phyloP scores from a whole-genome alignment of 495 filamentous ascomycete genomes.

The Penicillium verhagenii region DNA sequence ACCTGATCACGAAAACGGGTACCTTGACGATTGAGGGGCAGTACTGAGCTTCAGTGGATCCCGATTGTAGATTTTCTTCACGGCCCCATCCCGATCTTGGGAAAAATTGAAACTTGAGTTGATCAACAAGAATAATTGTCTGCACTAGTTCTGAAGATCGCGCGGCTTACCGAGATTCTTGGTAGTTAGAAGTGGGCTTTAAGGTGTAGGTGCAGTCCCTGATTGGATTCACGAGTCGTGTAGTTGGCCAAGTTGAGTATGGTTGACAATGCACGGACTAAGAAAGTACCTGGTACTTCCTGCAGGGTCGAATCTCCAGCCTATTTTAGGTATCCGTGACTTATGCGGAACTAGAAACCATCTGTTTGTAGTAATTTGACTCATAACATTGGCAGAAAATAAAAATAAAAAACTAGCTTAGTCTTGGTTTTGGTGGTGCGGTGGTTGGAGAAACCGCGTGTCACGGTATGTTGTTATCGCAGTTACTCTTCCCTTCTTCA shows the following conservation, averaged over 20 bases:
- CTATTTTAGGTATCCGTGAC: neutral
- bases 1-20: conserved; percentile 70
- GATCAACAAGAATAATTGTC: neutral
- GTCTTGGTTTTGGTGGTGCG: neutral
- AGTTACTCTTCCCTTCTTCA: neutral
- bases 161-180: neutral
- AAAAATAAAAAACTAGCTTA: neutral
- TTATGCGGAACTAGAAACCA: neutral
- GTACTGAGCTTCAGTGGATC: neutral
- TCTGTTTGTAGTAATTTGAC: neutral
- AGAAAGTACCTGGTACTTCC: neutral
- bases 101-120: neutral
- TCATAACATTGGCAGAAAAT: neutral
- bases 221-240: conserved; percentile 6
- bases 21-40: conserved; percentile 59
- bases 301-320: neutral
- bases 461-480: neutral
- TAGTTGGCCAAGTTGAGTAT: conserved; percentile 18
- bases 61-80: neutral
- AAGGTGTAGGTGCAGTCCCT: neutral
- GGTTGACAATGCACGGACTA: conserved; percentile 8
- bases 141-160: neutral
- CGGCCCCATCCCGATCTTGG: conserved; percentile 1
- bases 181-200: neutral
- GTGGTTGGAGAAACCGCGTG: neutral